A percentile compares a stretch with the other conserved stretches of the same genome.
Conservation (phyloP, 2,329 filamentous ascomycete genomes). For the Cercospora sp. region DNA sequence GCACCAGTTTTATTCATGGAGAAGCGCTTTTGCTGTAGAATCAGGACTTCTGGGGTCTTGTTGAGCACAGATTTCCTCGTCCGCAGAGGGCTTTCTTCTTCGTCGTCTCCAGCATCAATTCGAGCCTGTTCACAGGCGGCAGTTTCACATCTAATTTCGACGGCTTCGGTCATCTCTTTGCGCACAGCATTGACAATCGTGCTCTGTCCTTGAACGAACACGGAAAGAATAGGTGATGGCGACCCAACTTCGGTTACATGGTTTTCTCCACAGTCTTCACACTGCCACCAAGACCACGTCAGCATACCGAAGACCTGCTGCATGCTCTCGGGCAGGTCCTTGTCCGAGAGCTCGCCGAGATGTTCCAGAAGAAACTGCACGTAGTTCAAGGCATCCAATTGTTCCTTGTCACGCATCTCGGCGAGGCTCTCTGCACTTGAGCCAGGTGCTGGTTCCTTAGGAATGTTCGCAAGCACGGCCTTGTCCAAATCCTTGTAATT, state of each 20-base stretch:
- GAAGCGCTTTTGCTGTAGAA: slow-evolving; percentile 12
- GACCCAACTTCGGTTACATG: not conserved
- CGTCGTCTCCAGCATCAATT: not conserved
- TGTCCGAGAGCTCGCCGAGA: not conserved
- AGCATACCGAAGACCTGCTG: not conserved
- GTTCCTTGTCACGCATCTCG: not conserved
- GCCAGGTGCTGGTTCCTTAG: not conserved
- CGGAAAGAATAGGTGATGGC: too few species aligned
- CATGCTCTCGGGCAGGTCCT: not conserved
- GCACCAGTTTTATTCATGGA: too few species aligned
- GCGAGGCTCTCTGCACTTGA: not conserved
- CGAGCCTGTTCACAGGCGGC: not conserved
- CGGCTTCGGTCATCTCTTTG: not conserved
- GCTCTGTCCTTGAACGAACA: not conserved
- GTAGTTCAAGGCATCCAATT: not conserved
- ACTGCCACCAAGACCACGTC: not conserved
- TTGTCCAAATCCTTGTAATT: not conserved
- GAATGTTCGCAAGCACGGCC: not conserved
- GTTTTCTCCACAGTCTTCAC: not conserved
- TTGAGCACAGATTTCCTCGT: too few species aligned
- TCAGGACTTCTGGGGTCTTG: slow-evolving; percentile 6
- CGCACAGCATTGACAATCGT: not conserved
- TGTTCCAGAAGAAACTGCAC: not conserved
- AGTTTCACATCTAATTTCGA: not conserved
- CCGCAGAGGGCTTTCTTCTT: not conserved